Base-by-base conservation (phyloP, 2,329 filamentous ascomycete species). In the Dactylonectria macrodidyma region DNA sequence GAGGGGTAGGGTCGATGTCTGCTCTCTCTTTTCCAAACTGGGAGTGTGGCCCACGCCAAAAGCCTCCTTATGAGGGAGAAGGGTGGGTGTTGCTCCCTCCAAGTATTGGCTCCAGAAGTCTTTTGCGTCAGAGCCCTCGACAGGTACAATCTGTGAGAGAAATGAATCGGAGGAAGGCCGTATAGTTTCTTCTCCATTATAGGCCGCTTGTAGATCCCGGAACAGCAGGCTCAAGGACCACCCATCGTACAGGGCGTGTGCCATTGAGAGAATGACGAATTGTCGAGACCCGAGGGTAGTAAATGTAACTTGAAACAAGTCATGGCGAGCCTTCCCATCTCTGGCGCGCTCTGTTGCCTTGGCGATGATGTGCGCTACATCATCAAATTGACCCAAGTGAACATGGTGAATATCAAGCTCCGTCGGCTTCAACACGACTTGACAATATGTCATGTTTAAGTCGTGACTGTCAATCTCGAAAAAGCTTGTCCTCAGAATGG, bases 221-320 rank as follows among this genome's bases (percentile, higher is more conserved):
- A 96, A 94, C 1, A 98, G 80, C 16, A 97, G 82, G 3, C 85
- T 84, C 12, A 98, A 86, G 3, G 95, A 97, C 89, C 91, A 95
- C 1, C 95, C 95, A 76, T 98, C 95, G 72, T 98, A 98, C 22
- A 97, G 85, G 1, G 95, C 94, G 80, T 98, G 95, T 0, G 95
- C 88, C 46, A 97, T 90, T 0, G 94, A 95, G 1, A 98, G 78
- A 5, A 91, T 76, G 1, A 91, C 69, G 62, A 86, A 88, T 3
- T 66, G 79, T 41, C 73, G 76, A 14, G 66, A 72, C 3, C 68
- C 80, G 1, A 79, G 76, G 6, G 67, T 74, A 3, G 80, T 80
- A 59, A 89, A 80, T 0, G 78, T 79, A 0, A 91, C 74, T 61
- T 89, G 88, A 7, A 91, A 79, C 3, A 91, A 74, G 9, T 80